A percentile compares a stretch with the other conserved stretches of the same genome.
Evolutionary conservation across 306 rosid species (phyloP).

Genomic region (Dicorynia guianensis): DNA sequence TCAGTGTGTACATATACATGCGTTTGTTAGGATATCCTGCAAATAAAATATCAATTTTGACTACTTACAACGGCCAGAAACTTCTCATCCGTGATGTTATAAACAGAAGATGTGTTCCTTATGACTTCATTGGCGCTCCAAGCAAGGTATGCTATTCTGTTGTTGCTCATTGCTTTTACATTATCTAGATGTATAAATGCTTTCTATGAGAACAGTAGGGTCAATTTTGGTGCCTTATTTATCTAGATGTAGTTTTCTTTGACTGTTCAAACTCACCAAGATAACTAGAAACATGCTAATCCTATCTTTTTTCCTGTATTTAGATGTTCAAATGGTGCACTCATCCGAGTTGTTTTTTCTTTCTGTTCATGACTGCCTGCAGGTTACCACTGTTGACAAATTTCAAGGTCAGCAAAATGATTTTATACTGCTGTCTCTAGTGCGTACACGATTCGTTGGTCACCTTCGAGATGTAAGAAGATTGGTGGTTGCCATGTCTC

Average conservation of each 20-base stretch:
- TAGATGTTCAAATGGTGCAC: slow-evolving; percentile 13
- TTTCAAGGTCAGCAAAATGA: slow-evolving; percentile 99
- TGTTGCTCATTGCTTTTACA: slow-evolving; percentile 6
- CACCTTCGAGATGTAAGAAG: slow-evolving; percentile 98
- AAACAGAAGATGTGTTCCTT: slow-evolving; percentile 88
- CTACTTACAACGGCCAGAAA: slow-evolving; percentile 99
- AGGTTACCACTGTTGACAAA: slow-evolving; percentile 96
- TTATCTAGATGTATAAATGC: slow-evolving; percentile 23
- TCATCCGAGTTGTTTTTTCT: slow-evolving; percentile 22
- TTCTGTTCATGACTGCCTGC: slow-evolving; percentile 33
- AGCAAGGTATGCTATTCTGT: slow-evolving; percentile 68
- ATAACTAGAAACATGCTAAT: neutral
- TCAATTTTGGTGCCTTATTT: slow-evolving; percentile 22
- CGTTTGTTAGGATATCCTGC: slow-evolving; percentile 96
- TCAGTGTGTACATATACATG: slow-evolving; percentile 94
- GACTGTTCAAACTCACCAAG: neutral
- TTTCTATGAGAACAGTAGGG: slow-evolving; percentile 22
- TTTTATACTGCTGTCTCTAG: slow-evolving; percentile 90
- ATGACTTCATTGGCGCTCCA: slow-evolving; percentile 93
- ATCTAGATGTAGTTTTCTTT: neutral
- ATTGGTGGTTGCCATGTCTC: slow-evolving; percentile 98
- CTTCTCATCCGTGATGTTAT: slow-evolving; percentile 94
- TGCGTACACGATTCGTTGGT: slow-evolving; percentile 95
- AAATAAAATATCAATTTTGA: slow-evolving; percentile 93
- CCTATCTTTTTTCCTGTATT: neutral